Base-by-base conservation (phyloP, 176 grass and related monocot genomes). In the Triticum dicoccoides region DNA sequence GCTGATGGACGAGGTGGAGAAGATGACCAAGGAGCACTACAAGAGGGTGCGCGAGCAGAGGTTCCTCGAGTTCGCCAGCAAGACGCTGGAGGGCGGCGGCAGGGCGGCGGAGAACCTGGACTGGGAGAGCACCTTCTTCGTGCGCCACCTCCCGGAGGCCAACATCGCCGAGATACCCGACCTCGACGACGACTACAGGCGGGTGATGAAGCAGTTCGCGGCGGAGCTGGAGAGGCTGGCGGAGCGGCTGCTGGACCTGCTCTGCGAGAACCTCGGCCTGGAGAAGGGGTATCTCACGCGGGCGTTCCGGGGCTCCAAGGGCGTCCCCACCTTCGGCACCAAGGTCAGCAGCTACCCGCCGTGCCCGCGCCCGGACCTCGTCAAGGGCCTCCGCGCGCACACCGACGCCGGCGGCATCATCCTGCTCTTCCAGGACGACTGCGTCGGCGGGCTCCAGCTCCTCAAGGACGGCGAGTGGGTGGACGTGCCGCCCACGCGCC, bases 311-410 rank as follows among this genome's bases (percentile, higher is more conserved):
- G 91, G 94, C 29, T 76, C 73, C 20, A 23, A 23, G 4, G 85
- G 92, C 74, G 72, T 83, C 2, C 97, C 94, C 12, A 94, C 87
- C 30, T 94, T 94, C 27, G 97, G 89, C 74, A 96, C 97, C 71
- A 99, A 99, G 90, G 92, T 99, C 13, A 90, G 90, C 87, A 96
- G 82, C 89, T 99, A 99, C 72, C 97, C 97, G 8, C 90, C 97
- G 9, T 99, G 97, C 84, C 94, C 97, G 15, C 88, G 87, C 0
- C 97, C 94, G 0, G 97, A 99, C 78, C 87, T 99, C 24, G 85
- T 99, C 13, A 91, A 76, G 34, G 97, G 97, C 15, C 92, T 99
- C 12, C 91, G 92, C 14, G 90, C 97, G 3, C 94, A 99, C 85
- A 99, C 97, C 14, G 94, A 99, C 69, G 92, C 92, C 58, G 92